Evolutionary conservation across 202 grass and related monocot species (phyloP), one percentile per base, ranked within the genome.

Genomic region (Setaria viridis): DNA sequence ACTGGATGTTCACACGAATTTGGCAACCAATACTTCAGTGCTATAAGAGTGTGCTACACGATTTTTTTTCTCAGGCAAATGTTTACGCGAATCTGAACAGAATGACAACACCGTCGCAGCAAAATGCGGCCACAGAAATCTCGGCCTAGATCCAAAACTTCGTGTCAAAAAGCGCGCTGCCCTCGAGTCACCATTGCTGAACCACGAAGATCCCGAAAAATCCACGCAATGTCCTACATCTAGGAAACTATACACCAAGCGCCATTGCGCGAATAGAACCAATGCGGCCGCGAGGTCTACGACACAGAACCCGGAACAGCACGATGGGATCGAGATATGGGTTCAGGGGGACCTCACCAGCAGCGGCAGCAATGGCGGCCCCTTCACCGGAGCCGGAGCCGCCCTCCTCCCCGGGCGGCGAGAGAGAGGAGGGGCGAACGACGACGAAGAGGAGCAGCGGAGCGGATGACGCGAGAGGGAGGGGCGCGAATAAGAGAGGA

Each of bases 331-430:
- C 57, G 37, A 41, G 57, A 41, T 41, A 11, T 1, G 29, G 17
- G 12, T 32, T 42, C 2, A 20, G 34, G 21, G 21, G 33, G 13
- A 67, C 45, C 80, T 91, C 45, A 43, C 69, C 30, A 3, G 25
- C 6, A 76, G 34, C 6, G 70, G 34, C 1, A 11, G 30, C 80
- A 87, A 80, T 87, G 89, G 62, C 67, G 33, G 80, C 50, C 48
- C 71, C 72, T 59, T 60, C 15, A 32, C 45, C 50, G 48, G 66
- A 68, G 48, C 5, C 33, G 37, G 39, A 78, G 79, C 74, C 5
- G 59, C 41, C 56, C 43, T 63, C 77, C 70, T 45, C 53, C 53
- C 14, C 58, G 21, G 88, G 82, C 73, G 88, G 72, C 67, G 79
- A 45, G 82, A 85, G 81, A 49, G 64, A 37, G 39, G 39, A 14